Evolutionary conservation across 2,329 filamentous ascomycete species (phyloP), one percentile per base, ranked within the genome.

Genomic region (Cladobotryum protrusum): DNA sequence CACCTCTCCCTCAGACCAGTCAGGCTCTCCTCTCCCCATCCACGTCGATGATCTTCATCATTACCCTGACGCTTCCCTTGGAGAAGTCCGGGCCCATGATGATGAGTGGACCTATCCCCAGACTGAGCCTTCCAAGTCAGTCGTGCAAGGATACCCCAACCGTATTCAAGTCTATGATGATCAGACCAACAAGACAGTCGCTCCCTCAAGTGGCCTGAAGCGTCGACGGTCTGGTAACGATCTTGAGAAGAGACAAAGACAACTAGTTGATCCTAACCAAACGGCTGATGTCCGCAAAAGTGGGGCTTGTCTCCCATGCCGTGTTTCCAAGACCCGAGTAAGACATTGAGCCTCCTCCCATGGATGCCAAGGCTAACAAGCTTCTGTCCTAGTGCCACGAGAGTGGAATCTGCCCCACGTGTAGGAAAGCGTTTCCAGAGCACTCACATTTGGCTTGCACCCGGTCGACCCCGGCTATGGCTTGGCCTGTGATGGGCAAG

Each of bases 261-360:
- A 70, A 48, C 61, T 72, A 20, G 59, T 60, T 49, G 64, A 71
- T 54, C 69, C 66, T 39, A 66, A 71, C 52, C 69, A 75, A 61
- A 76, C 75, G 40, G 73, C 72, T 47, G 68, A 70, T 48, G 73
- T 78, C 48, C 73, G 75, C 55, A 72, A 73, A 59, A 67, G 65
- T 57, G 71, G 71, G 51, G 73, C 75, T 33, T 78, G 75, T 56
- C 65, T 72, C 48, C 70, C 69, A 50, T 78, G 75, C 61, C 73
- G 69, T 56, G 66, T 72, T 53, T 69, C 67, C 56, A 77, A 75
- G 65, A 69, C 71, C 57, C 63, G 65, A 57, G 75, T 77, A 69
- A 69, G 72, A 61, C 59, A 61, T 49, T 52, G 49, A 49, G 48
- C 48, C 45, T 54, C 52, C 36, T 43, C 46, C 43, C 52, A 42